Conservation (phyloP, 202 grass and related monocot genomes). For the Sporobolus alterniflorus region DNA sequence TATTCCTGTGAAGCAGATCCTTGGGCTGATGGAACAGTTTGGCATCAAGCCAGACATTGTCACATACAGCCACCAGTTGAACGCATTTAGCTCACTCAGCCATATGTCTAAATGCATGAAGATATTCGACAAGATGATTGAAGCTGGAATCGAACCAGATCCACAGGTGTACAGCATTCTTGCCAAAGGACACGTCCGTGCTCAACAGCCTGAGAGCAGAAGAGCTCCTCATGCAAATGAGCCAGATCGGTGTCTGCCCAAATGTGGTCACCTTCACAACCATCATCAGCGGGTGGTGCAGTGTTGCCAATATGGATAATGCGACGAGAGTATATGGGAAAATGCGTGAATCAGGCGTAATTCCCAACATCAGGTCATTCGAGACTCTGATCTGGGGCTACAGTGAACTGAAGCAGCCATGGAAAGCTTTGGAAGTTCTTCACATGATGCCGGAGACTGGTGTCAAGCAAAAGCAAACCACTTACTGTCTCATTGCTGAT, state of each 20-base stretch:
- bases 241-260: conserved; percentile 57
- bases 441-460: conserved; percentile 62
- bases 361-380: conserved; percentile 87
- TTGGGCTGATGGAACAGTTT: conserved; percentile 78
- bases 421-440: conserved; percentile 78
- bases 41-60: conserved; percentile 83
- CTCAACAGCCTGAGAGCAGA: conserved; percentile 74
- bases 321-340: conserved; percentile 71
- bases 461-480: conserved; percentile 66
- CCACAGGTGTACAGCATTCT: conserved; percentile 96
- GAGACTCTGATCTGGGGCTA: conserved; percentile 98
- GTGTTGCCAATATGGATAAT: conserved; percentile 73
- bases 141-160: conserved; percentile 81
- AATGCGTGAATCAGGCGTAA: conserved; percentile 73
- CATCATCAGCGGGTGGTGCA: conserved; percentile 91
- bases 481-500: conserved; percentile 64
- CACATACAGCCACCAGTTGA: conserved; percentile 94
- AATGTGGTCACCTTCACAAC: conserved; percentile 95
- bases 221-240: conserved; percentile 75
- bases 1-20: conserved; percentile 57
- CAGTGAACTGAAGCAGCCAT: conserved; percentile 83
- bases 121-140: conserved; percentile 76
- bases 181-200: conserved; percentile 83
- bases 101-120: conserved; percentile 77
- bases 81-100: conserved; percentile 75